Evolutionary conservation across 441 rosid genomes (phyloP).

Genomic region (Capsella rubella): DNA sequence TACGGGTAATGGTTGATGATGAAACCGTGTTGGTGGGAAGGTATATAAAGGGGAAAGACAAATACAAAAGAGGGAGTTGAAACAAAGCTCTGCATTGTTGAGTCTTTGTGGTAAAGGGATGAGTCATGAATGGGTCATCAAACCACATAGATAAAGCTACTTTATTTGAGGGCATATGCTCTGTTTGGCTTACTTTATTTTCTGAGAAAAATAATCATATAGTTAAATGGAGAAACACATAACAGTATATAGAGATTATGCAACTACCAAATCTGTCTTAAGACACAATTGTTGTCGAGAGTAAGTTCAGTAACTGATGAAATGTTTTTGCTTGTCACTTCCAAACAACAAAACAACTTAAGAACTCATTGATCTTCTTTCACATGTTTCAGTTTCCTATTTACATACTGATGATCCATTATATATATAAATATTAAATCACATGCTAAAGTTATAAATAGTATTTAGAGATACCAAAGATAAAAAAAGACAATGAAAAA

Average conservation of each 20-base stretch:
- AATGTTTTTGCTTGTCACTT: conserved; percentile 1
- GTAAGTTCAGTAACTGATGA: not conserved
- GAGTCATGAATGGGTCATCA: conserved; percentile 41
- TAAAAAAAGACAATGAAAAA: too few relatives aligned
- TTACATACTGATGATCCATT: not conserved
- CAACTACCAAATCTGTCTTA: not conserved
- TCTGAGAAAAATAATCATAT: not conserved
- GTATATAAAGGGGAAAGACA: conserved; percentile 43
- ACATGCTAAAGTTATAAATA: not conserved
- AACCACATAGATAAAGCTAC: conserved; percentile 18
- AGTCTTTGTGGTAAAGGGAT: conserved; percentile 19
- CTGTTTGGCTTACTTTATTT: not conserved
- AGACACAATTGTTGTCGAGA: not conserved
- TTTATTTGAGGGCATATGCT: not conserved
- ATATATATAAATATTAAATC: not conserved
- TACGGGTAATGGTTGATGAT: conserved; percentile 32
- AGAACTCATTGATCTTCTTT: conserved; percentile 2
- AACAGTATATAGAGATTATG: conserved; percentile 6
- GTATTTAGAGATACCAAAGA: not conserved
- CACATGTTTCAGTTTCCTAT: not conserved
- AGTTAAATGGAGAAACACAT: not conserved
- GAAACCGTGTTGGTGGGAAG: conserved; percentile 22
- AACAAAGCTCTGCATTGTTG: conserved; percentile 1
- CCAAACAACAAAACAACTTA: not conserved
- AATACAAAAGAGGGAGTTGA: conserved; percentile 40